Base-by-base conservation (phyloP, 2,329 filamentous ascomycete species). In the Sarocladium brachiariae region DNA sequence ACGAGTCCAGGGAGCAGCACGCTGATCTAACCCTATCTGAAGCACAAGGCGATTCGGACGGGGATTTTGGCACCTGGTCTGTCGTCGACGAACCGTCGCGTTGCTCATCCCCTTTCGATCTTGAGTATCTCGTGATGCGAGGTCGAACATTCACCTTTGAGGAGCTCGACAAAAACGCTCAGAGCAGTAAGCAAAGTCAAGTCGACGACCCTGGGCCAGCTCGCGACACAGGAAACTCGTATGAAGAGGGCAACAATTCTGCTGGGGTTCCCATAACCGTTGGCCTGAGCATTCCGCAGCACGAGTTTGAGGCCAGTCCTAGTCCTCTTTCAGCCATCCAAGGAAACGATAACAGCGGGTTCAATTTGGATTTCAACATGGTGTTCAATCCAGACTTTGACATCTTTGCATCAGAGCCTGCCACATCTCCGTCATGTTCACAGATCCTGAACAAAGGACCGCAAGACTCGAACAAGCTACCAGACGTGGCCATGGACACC, bases 11-110 rank as follows among this genome's bases (percentile, higher is more conserved):
- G n/a, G n/a, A n/a, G n/a, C n/a, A n/a, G n/a, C n/a, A n/a, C n/a
- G n/a, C n/a, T n/a, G n/a, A 19, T 9, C 7, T 21, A 10, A 16
- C 35, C 16, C 35, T 21, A 8, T 8, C 8, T 13, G 35, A 33
- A 10, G 14, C 10, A 16, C 25, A 8, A 14, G n/a, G 10, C 25
- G 43, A 30, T 8, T 19, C 14, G n/a, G 43, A 47, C 4, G 43
- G n/a, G 4, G 39, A 45, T 4, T 8, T 45, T 13, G 24, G 39
- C 21, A 11, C 24, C 6, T 33, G 43, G 43, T 31, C 43, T 31
- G 3, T 43, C n/a, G 39, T 43, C 5, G 43, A 47, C 19, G 43
- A 47, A 10, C 43, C 43, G 10, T 47, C 43, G 24, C 43, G 43
- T 14, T 47, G 43, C 14, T 47, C 43, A 4, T 47, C 43, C 4